These are phyloP conservation scores for Colletotrichum horii DNA, from an alignment of 2,329 filamentous ascomycete species.

Conservation along the genomic window DNA sequence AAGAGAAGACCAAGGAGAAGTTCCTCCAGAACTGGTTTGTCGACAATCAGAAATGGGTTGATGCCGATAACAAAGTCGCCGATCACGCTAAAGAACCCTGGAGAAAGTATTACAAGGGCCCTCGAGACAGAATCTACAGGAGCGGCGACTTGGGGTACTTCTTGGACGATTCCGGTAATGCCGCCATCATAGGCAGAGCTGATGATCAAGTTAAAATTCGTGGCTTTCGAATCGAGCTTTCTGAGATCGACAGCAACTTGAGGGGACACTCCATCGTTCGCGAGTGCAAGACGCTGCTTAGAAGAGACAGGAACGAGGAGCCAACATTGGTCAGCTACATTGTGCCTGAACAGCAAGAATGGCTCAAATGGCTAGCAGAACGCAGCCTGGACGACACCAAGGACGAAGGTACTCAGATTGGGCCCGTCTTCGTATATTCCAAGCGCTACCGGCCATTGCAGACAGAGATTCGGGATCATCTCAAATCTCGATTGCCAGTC, in stretches of 20 bases:
- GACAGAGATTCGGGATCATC: slow-evolving; percentile 56
- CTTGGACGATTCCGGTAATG: slow-evolving; percentile 64
- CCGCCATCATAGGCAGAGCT: slow-evolving; percentile 77
- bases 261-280: neutral
- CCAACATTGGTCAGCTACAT: slow-evolving; percentile 88
- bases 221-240: slow-evolving; percentile 91
- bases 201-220: slow-evolving; percentile 96
- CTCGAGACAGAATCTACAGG: slow-evolving; percentile 88
- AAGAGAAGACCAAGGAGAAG: neutral
- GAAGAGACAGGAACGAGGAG: slow-evolving; percentile 85
- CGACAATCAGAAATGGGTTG: slow-evolving; percentile 71
- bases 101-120: slow-evolving; percentile 79
- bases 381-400: slow-evolving; percentile 26
- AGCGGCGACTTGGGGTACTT: slow-evolving; percentile 61
- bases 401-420: slow-evolving; percentile 55
- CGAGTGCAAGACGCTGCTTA: slow-evolving; percentile 67
- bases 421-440: slow-evolving; percentile 43
- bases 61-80: slow-evolving; percentile 61
- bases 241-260: neutral
- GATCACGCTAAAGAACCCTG: slow-evolving; percentile 63
- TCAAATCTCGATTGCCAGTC: slow-evolving; percentile 72
- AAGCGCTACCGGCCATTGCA: slow-evolving; percentile 37
- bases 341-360: slow-evolving; percentile 48
- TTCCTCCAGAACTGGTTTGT: slow-evolving; percentile 81
- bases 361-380: slow-evolving; percentile 7